Evolutionary conservation across 2,329 filamentous ascomycete genomes (phyloP).

Genomic region (Colletotrichum brevisporum): DNA sequence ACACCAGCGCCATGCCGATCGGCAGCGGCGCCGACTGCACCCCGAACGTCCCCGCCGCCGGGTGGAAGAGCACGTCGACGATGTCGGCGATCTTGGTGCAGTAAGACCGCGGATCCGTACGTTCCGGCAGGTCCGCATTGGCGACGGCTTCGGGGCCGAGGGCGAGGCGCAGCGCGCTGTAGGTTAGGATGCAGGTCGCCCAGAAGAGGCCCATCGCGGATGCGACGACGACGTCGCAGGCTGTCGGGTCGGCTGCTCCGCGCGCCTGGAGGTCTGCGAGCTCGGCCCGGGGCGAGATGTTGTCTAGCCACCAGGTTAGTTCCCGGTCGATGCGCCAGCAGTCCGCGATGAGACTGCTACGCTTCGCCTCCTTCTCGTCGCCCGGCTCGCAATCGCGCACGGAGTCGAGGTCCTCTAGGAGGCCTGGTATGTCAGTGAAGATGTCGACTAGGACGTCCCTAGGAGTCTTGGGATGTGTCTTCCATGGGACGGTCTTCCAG

Average conservation of each 20-base stretch:
- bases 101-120: slow-evolving; percentile 31
- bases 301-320: slow-evolving; percentile 33
- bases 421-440: slow-evolving; percentile 47
- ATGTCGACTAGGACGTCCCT: slow-evolving; percentile 50
- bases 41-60: slow-evolving; percentile 35
- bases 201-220: slow-evolving; percentile 37
- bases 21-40: slow-evolving; percentile 38
- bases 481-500: slow-evolving; percentile 53
- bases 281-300: slow-evolving; percentile 19
- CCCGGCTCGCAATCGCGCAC: slow-evolving; percentile 40
- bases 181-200: slow-evolving; percentile 35
- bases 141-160: neutral
- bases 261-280: slow-evolving; percentile 15
- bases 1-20: slow-evolving; percentile 37
- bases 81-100: slow-evolving; percentile 40
- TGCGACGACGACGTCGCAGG: slow-evolving; percentile 33
- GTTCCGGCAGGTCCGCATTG: slow-evolving; percentile 9
- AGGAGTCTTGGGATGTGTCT: slow-evolving; percentile 45
- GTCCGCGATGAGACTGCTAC: slow-evolving; percentile 19
- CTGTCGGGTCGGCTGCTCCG: slow-evolving; percentile 25
- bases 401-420: slow-evolving; percentile 47
- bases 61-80: slow-evolving; percentile 39
- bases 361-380: slow-evolving; percentile 1
- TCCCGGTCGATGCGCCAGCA: slow-evolving; percentile 39
- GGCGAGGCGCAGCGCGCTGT: slow-evolving; percentile 36